Percentiles rank a stretch among this genome's conserved stretches.
Evolutionary conservation across 495 filamentous ascomycete genomes (phyloP).

Genomic region (Penicillium pulvis): DNA sequence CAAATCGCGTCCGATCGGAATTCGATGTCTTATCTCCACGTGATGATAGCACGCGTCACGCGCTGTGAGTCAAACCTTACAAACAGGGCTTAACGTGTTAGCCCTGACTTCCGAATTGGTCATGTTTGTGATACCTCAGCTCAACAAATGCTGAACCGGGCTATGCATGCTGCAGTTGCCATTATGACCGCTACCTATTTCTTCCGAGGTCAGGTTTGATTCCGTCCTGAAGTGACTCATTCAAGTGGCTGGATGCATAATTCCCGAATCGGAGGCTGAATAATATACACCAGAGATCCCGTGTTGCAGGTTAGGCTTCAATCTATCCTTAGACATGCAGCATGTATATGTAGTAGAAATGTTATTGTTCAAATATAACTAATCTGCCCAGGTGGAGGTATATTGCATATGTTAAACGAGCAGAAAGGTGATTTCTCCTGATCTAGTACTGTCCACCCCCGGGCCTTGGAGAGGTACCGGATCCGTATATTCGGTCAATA

Average conservation of each 20-base stretch:
- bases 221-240: not conserved
- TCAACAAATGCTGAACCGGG: not conserved
- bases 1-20: not conserved
- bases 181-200: not conserved
- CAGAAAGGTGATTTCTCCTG: not conserved
- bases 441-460: too few relatives aligned
- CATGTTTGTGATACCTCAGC: not conserved
- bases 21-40: not conserved
- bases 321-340: not conserved
- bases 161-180: not conserved
- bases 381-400: too few relatives aligned
- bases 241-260: not conserved
- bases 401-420: too few relatives aligned
- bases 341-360: not conserved
- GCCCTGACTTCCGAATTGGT: not conserved
- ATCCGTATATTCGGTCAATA: too few relatives aligned
- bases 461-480: too few relatives aligned
- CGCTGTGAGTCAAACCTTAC: conserved; percentile 4
- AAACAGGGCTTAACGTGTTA: not conserved
- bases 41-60: conserved; percentile 2
- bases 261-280: not conserved
- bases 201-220: too few relatives aligned
- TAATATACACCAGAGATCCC: not conserved
- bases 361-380: too few relatives aligned
- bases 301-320: not conserved